phyloP scores from a whole-genome alignment of 331 rosid genomes.

The Malus hybrid region DNA sequence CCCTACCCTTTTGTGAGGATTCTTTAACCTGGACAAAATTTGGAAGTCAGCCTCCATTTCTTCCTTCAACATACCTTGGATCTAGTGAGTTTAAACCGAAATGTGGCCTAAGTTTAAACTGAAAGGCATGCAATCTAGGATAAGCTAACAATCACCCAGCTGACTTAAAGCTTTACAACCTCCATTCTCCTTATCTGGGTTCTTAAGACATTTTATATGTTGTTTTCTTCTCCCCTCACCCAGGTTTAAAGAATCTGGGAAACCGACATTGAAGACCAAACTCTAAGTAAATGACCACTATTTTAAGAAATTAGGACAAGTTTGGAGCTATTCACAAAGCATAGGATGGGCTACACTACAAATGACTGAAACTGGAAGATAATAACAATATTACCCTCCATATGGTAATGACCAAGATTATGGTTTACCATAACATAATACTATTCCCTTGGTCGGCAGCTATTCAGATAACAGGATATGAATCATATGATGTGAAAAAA shows the following conservation, averaged over 20 bases:
- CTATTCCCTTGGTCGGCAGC: not conserved
- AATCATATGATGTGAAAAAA: not conserved
- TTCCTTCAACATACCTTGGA: no score
- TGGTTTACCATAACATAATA: not conserved
- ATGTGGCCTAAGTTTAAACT: not conserved
- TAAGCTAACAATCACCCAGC: not conserved
- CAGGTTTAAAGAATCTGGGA: not conserved
- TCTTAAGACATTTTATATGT: not conserved
- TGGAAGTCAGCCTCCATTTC: no score
- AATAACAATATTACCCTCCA: not conserved
- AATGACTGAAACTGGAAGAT: not conserved
- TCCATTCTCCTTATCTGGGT: not conserved
- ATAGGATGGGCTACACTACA: not conserved
- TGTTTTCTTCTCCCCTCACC: not conserved
- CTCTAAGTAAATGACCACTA: not conserved
- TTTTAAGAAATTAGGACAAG: not conserved
- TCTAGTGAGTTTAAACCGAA: no score
- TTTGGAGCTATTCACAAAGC: not conserved
- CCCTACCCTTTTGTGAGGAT: no score
- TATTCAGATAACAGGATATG: not conserved
- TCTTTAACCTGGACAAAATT: no score
- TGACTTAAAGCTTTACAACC: not conserved
- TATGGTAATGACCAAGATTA: not conserved
- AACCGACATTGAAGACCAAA: not conserved
- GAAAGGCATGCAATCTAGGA: not conserved